A percentile compares a stretch with the other conserved stretches of the same genome.
Conservation (phyloP, 176 grass and related monocot genomes). For the Guadua angustifolia region DNA sequence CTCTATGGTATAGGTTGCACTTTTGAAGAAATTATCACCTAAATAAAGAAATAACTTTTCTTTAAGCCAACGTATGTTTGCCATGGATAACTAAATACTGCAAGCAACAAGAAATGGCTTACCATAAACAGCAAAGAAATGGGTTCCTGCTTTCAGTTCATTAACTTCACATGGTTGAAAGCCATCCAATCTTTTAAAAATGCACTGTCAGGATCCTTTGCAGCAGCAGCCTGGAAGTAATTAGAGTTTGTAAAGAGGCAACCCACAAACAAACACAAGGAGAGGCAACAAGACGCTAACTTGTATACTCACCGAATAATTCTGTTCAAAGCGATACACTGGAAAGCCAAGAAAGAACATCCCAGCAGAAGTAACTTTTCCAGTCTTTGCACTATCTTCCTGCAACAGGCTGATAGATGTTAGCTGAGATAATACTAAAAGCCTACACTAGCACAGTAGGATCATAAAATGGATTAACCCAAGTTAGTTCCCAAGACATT, state of each 20-base stretch:
- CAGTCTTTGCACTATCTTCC: slow-evolving; percentile 85
- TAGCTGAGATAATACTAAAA: slow-evolving; percentile 46
- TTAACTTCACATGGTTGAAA: slow-evolving; percentile 99
- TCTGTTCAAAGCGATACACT: slow-evolving; percentile 88
- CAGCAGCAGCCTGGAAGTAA: slow-evolving; percentile 67
- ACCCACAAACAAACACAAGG: slow-evolving; percentile 20
- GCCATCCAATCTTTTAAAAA: slow-evolving; percentile 99
- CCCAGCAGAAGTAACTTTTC: slow-evolving; percentile 82
- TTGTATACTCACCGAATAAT: slow-evolving; percentile 60
- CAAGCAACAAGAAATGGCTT: slow-evolving; percentile 31
- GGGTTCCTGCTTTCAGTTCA: slow-evolving; percentile 89
- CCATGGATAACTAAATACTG: slow-evolving; percentile 19
- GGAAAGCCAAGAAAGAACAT: slow-evolving; percentile 99
- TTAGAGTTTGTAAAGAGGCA: slow-evolving; percentile 33
- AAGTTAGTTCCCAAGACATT: slow-evolving; percentile 30
- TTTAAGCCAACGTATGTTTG: slow-evolving; percentile 24
- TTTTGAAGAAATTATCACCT: slow-evolving; percentile 99
- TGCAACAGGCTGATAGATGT: slow-evolving; percentile 50
- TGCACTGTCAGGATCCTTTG: slow-evolving; percentile 81
- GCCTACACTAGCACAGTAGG: slow-evolving; percentile 11
- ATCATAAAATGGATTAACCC: slow-evolving; percentile 12
- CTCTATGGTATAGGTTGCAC: slow-evolving; percentile 87
- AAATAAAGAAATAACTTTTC: slow-evolving; percentile 18
- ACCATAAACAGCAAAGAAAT: slow-evolving; percentile 97
- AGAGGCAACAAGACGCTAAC: slow-evolving; percentile 5